phyloP scores from a whole-genome alignment of 352 stramenopile genomes.

The Pythium coloratum region DNA sequence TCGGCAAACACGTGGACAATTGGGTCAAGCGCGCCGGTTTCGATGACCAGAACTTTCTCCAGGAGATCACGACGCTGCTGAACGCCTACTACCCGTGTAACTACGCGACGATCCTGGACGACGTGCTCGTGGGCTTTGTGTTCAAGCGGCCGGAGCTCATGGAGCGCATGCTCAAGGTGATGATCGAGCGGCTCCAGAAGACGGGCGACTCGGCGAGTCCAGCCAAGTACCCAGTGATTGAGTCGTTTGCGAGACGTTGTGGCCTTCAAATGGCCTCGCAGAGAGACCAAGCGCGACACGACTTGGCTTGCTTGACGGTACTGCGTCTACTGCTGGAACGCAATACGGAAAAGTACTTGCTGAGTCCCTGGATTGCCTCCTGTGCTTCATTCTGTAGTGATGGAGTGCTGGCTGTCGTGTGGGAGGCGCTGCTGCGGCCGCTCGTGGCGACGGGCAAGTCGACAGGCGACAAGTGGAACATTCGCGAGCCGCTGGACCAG shows the following conservation, averaged over 20 bases:
- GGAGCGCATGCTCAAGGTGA: slow-evolving; percentile 52
- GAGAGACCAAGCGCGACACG: slow-evolving; percentile 37
- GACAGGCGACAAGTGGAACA: slow-evolving; percentile 8
- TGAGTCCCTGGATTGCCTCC: slow-evolving; percentile 71
- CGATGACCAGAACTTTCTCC: slow-evolving; percentile 54
- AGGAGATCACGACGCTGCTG: slow-evolving; percentile 69
- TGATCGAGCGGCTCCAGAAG: slow-evolving; percentile 79
- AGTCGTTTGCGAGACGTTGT: slow-evolving; percentile 44
- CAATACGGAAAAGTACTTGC: slow-evolving; percentile 73
- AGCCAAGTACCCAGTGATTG: slow-evolving; percentile 67
- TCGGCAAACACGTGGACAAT: slow-evolving; percentile 67
- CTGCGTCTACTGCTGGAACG: slow-evolving; percentile 72
- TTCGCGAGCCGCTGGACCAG: slow-evolving; percentile 23
- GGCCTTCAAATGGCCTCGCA: slow-evolving; percentile 18
- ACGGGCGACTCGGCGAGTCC: slow-evolving; percentile 53
- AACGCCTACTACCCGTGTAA: slow-evolving; percentile 82
- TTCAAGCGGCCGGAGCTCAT: slow-evolving; percentile 80
- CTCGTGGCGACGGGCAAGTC: slow-evolving; percentile 8
- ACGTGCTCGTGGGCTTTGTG: slow-evolving; percentile 73
- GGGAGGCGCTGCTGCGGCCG: slow-evolving; percentile 42
- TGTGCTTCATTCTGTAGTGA: slow-evolving; percentile 66
- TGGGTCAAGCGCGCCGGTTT: slow-evolving; percentile 73
- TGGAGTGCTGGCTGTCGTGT: slow-evolving; percentile 44
- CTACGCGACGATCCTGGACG: slow-evolving; percentile 80
- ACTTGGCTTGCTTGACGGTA: slow-evolving; percentile 66